phyloP scores from a whole-genome alignment of 2,329 filamentous ascomycete species.

The Tolypocladium amazonense region DNA sequence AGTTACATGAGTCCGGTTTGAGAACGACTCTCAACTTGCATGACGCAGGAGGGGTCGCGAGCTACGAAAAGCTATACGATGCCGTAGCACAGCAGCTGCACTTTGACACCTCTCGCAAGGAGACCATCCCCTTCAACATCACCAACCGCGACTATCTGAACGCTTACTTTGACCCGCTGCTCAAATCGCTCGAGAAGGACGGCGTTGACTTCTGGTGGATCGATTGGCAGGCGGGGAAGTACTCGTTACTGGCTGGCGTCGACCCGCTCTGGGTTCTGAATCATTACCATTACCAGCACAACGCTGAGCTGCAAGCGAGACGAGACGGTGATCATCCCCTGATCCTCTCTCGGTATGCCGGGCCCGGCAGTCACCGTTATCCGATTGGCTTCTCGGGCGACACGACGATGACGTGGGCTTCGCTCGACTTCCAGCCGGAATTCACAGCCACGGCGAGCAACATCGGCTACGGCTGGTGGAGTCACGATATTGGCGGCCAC shows the following conservation, averaged over 20 bases:
- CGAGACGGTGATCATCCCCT: constrained; percentile 27
- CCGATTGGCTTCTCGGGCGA: constrained; percentile 57
- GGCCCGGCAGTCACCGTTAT: constrained; percentile 52
- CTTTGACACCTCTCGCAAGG: constrained; percentile 36
- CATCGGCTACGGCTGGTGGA: constrained; percentile 60
- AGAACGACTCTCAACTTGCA: constrained; percentile 51
- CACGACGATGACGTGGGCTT: constrained; percentile 47
- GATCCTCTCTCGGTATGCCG: constrained; percentile 51
- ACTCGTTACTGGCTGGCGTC: constrained; percentile 43
- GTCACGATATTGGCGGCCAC: constrained; percentile 58
- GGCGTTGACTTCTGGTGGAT: constrained; percentile 58
- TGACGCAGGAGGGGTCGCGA: constrained; percentile 46
- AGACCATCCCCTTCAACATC: constrained; percentile 45
- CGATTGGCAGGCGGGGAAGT: constrained; percentile 54
- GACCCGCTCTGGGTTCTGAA: constrained; percentile 57
- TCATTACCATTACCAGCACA: constrained; percentile 52
- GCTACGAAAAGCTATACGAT: constrained; percentile 44
- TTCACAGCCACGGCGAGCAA: constrained; percentile 57
- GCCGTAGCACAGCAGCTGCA: constrained; percentile 40
- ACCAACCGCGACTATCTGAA: constrained; percentile 42
- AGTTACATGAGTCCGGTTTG: constrained; percentile 40
- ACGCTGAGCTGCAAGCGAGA: constrained; percentile 21
- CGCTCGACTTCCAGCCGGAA: constrained; percentile 52
- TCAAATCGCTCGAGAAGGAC: constrained; percentile 41
- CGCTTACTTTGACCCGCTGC: constrained; percentile 47